phyloP scores from a whole-genome alignment of 352 stramenopile species.

The Pythium chondricola region DNA sequence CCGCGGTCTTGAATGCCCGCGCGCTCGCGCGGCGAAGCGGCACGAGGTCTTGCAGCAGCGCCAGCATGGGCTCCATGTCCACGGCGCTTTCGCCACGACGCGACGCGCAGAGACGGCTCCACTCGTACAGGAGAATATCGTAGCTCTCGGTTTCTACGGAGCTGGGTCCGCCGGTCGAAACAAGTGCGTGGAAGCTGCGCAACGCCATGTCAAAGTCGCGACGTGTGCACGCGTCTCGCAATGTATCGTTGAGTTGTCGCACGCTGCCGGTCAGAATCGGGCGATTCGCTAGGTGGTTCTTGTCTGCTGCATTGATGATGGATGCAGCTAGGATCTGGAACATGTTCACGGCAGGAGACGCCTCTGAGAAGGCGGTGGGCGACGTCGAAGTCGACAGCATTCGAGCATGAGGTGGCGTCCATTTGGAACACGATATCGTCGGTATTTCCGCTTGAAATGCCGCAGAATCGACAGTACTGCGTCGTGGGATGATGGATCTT shows the following conservation, averaged over 20 bases:
- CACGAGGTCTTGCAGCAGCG: constrained; percentile 48
- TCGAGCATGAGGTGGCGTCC: not conserved
- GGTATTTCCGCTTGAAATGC: no score
- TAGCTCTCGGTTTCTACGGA: constrained; percentile 32
- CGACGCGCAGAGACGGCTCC: constrained; percentile 11
- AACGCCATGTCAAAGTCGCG: no score
- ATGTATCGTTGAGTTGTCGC: no score
- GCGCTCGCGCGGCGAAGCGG: constrained; percentile 26
- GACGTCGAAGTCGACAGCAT: not conserved
- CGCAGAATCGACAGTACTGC: no score
- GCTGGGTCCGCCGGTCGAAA: no score
- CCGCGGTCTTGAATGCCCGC: constrained; percentile 61
- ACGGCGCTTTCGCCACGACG: constrained; percentile 18
- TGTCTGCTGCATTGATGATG: not conserved
- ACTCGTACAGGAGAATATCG: constrained; percentile 49
- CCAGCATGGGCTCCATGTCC: constrained; percentile 30
- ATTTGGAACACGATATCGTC: no score
- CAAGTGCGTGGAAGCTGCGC: no score
- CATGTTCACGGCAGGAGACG: constrained; percentile 7
- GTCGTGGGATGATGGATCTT: no score
- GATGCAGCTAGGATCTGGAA: constrained; percentile 14
- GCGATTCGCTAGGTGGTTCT: no score
- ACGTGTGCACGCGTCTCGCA: no score
- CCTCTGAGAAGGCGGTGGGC: not conserved
- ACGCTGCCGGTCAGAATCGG: no score